Evolutionary conservation across 805 yeast species (phyloP), one percentile per base, ranked within the genome.

Genomic region (Ogataea neopini): DNA sequence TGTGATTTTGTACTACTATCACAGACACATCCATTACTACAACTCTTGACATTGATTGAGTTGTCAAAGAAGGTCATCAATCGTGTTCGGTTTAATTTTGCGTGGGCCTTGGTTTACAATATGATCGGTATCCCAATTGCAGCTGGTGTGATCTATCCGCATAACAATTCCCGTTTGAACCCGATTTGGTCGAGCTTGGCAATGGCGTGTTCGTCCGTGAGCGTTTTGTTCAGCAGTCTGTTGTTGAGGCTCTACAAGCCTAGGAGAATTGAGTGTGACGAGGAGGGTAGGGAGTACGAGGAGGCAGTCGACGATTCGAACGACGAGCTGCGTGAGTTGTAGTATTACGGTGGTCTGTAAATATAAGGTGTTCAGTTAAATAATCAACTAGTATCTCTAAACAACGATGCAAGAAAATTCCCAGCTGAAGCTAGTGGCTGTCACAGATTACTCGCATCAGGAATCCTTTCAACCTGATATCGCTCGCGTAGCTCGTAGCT

Each of bases 161-260:
- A 75, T 43, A 54, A 74, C 3, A 73, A 78, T 51, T 70, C 80
- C n/a, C 63, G 84, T 49, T 62, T 81, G 47, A 72, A 74, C 32
- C 86, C 86, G 2, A 83, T 79, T 6, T 80, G 85, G 85, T 83
- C 84, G 3, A 77, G 83, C 69, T 80, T 81, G 8, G 84, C 84
- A 0, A 81, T 81, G 85, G 85, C 85, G 0, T 68, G 73, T 11
- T 76, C 82, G 17, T 77, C 83, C 11, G 69, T 81, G 14, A 76
- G 82, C 57, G 86, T 81, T 34, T 78, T 81, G 1, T 60, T 74
- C 45, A 79, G 84, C 56, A 79, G 84, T 59, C 70, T 52, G 41
- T 45, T 80, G 51, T 64, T 81, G 56, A 72, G 68, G 49, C 65
- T 77, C 26, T 80, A 75, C 61, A 69, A 58, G 47, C 81, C 81